A percentile compares a stretch with the other conserved stretches of the same genome.
phyloP scores from a whole-genome alignment of 176 grass and related monocot genomes.

The Oryza longistaminata region DNA sequence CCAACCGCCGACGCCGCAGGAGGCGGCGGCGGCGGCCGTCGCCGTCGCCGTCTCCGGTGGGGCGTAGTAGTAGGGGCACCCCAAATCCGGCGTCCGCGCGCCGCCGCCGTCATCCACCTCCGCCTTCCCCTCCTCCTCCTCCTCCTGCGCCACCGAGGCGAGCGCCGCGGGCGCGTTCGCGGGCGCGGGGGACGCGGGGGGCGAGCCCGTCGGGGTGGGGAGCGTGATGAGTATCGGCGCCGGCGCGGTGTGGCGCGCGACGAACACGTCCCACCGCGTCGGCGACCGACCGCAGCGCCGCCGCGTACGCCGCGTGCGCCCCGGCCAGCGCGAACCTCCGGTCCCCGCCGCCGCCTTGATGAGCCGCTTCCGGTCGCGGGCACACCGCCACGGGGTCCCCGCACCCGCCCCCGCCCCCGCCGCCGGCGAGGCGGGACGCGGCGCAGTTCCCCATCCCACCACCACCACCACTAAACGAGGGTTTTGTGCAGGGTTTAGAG shows the following conservation, averaged over 20 bases:
- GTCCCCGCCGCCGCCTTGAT: slow-evolving; percentile 73
- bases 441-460: slow-evolving; percentile 87
- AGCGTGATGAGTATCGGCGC: slow-evolving; percentile 85
- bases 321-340: slow-evolving; percentile 61
- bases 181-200: slow-evolving; percentile 49
- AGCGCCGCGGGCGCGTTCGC: slow-evolving; percentile 17
- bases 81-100: slow-evolving; percentile 44
- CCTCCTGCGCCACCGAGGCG: neutral
- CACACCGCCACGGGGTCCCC: slow-evolving; percentile 83
- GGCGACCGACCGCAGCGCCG: slow-evolving; percentile 67
- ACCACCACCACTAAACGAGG: slow-evolving; percentile 11
- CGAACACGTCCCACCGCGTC: slow-evolving; percentile 80
- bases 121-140: neutral
- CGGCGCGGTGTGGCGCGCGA: slow-evolving; percentile 77
- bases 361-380: slow-evolving; percentile 81
- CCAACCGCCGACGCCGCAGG: slow-evolving; percentile 39
- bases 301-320: slow-evolving; percentile 66
- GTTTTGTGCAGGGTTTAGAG: slow-evolving; percentile 61
- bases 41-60: neutral
- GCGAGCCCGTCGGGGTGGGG: slow-evolving; percentile 42
- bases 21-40: slow-evolving; percentile 41
- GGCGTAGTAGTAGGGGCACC: slow-evolving; percentile 72
- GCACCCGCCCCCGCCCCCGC: slow-evolving; percentile 39
- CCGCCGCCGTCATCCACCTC: slow-evolving; percentile 15
- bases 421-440: slow-evolving; percentile 68